Evolutionary conservation across 1,284 basidiomycete species (phyloP), one percentile per base, ranked within the genome.

Genomic region (Vanrija sp.): DNA sequence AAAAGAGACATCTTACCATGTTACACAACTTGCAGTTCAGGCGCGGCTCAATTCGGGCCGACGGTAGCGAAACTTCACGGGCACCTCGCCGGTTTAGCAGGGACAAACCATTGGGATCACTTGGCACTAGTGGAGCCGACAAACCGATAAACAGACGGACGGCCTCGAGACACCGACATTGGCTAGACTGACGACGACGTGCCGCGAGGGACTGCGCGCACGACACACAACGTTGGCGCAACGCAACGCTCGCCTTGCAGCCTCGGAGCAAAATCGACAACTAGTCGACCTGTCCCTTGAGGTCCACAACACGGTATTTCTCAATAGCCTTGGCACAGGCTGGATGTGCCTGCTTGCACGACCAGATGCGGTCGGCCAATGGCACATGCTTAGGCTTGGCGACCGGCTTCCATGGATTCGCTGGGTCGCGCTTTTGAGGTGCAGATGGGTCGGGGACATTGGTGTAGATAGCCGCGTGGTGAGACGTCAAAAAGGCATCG

Each of bases 391-490:
- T 18, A 2, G 40, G 39, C 25, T 60, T 64, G 47, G 61, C 54
- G 18, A 60, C 45, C 1, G 65, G 56, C 52, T 62, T 67, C 66
- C 67, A 67, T 4, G 55, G 63, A 18, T 62, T 62, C 28, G 34
- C 43, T 28, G 58, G 54, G 52, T 61, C 51, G 47, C 61, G 49
- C 28, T 46, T 3, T 4, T 28, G 39, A 23, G 58, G 62, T 56
- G 60, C 57, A 19, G 60, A 39, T 6, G 56, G 38, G 46, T 48
- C 55, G 14, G n/a, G 49, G 34, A 23, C 57, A 28, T 71, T 67
- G 50, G 82, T 81, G 79, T 87, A 96, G 58, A 81, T 78, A 21
- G 83, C 85, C 6, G 86, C 87, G 43, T 83, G 79, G 75, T 93
- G 87, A 50, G 83, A 77, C 56, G 76, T 72, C 25, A 98, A 80